phyloP scores from a whole-genome alignment of 495 filamentous ascomycete genomes.

The Chaetomium tenue region DNA sequence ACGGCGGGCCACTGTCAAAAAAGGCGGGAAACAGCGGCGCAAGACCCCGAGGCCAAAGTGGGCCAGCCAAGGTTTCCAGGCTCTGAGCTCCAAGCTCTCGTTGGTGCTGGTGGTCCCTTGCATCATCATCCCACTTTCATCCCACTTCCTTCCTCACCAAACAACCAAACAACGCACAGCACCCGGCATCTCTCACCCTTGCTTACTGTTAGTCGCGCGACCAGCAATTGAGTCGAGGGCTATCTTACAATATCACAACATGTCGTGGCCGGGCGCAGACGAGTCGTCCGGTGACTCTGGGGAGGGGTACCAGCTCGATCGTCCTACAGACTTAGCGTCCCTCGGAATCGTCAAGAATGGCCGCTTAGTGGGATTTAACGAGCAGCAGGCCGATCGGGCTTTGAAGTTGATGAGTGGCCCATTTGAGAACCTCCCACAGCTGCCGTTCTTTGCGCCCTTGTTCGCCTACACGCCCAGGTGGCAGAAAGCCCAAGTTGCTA shows the following conservation, averaged over 20 bases:
- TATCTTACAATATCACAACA: not conserved
- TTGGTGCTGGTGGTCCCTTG: not conserved
- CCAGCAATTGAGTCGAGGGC: not conserved
- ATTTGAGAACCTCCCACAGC: slow-evolving; percentile 24
- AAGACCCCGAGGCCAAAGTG: not conserved
- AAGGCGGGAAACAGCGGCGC: slow-evolving; percentile 4
- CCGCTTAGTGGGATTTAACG: not conserved
- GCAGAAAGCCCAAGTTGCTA: slow-evolving; percentile 10
- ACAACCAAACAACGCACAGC: not conserved
- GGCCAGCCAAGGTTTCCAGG: not conserved
- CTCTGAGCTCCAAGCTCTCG: not conserved
- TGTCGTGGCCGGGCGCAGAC: slow-evolving; percentile 17
- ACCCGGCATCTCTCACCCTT: not conserved
- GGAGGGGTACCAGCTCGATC: not conserved
- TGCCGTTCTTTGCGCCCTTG: slow-evolving; percentile 18
- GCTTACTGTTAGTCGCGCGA: not conserved
- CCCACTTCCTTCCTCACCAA: not conserved
- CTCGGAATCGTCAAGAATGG: not conserved
- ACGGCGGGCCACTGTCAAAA: not conserved
- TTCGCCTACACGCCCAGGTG: slow-evolving; percentile 15
- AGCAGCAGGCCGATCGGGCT: not conserved
- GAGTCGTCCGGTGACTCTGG: not conserved
- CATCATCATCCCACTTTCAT: not conserved
- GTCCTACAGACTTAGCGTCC: not conserved
- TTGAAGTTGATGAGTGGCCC: slow-evolving; percentile 17